A percentile compares a stretch with the other conserved stretches of the same genome.
Evolutionary conservation across 2,329 filamentous ascomycete genomes (phyloP).

Genomic region (Stagonosporopsis tanaceti): DNA sequence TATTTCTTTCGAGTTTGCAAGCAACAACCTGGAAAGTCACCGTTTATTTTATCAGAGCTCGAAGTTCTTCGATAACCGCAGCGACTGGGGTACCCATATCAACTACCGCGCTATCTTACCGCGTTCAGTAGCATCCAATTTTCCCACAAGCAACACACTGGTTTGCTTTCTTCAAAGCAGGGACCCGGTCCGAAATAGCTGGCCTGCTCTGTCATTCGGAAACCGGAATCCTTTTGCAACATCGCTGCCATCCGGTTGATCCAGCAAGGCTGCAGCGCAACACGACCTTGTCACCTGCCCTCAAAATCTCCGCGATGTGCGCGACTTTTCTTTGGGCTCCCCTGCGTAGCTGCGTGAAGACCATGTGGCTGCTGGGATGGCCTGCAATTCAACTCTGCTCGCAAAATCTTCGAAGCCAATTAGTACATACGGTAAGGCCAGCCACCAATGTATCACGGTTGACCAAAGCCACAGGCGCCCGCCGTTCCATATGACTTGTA

Average conservation of each 20-base stretch:
- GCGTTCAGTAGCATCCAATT: conserved; percentile 5
- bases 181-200: background rate
- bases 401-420: background rate
- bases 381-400: conserved; percentile 8
- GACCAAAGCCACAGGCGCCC: background rate
- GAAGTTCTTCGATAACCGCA: conserved; percentile 5
- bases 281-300: conserved; percentile 9
- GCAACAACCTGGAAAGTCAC: conserved; percentile 6
- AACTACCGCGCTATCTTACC: conserved; percentile 18
- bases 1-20: conserved; percentile 7
- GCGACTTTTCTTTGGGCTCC: conserved; percentile 2
- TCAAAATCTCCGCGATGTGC: conserved; percentile 17
- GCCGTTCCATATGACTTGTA: background rate
- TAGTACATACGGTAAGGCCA: conserved; percentile 5
- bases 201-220: conserved; percentile 1
- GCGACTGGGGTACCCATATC: conserved; percentile 17
- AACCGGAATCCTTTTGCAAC: conserved; percentile 12
- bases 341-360: conserved; percentile 7
- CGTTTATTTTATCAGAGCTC: conserved; percentile 6
- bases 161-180: background rate
- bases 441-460: conserved; percentile 14
- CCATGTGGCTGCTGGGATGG: conserved; percentile 14
- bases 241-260: conserved; percentile 7
- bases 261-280: conserved; percentile 5
- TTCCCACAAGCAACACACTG: background rate